Evolutionary conservation across 2,329 filamentous ascomycete species (phyloP).

Genomic region (Colletotrichum noveboracense): DNA sequence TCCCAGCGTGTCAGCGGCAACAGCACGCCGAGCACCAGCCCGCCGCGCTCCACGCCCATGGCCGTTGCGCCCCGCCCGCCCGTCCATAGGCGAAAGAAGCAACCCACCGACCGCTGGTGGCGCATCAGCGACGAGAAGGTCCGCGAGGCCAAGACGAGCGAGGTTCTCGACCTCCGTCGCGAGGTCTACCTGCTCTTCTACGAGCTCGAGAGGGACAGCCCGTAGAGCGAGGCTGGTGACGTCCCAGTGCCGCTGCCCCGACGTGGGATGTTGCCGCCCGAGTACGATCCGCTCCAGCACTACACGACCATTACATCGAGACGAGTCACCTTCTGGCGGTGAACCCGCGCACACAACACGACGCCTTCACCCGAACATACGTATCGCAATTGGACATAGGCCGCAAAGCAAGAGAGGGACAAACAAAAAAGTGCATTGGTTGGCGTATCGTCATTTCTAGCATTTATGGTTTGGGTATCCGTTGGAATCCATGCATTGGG

Average conservation of each 20-base stretch:
- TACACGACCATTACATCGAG: slow-evolving; percentile 4
- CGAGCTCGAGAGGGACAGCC: slow-evolving; percentile 70
- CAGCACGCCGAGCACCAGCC: slow-evolving; percentile 22
- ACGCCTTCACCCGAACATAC: not conserved
- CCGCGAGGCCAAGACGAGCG: slow-evolving; percentile 89
- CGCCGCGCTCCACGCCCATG: slow-evolving; percentile 25
- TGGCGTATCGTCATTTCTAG: not conserved
- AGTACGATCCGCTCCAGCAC: not conserved
- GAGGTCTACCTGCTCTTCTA: slow-evolving; percentile 98
- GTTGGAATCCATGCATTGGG: not conserved
- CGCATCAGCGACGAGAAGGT: slow-evolving; percentile 97
- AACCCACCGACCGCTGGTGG: slow-evolving; percentile 84
- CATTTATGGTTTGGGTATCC: not conserved
- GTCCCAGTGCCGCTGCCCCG: not conserved
- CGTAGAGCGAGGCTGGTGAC: slow-evolving; percentile 25
- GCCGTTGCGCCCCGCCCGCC: slow-evolving; percentile 22
- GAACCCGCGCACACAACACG: not conserved
- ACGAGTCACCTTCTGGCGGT: slow-evolving; percentile 7
- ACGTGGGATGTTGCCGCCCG: slow-evolving; percentile 6
- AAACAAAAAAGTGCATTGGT: slow-evolving; percentile 6
- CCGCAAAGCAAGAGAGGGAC: not conserved
- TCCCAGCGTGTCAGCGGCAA: slow-evolving; percentile 39
- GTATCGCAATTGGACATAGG: not conserved
- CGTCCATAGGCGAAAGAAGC: slow-evolving; percentile 54
- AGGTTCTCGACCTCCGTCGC: slow-evolving; percentile 91